phyloP scores from a whole-genome alignment of 257 asterid species.

The Salvia splendens region DNA sequence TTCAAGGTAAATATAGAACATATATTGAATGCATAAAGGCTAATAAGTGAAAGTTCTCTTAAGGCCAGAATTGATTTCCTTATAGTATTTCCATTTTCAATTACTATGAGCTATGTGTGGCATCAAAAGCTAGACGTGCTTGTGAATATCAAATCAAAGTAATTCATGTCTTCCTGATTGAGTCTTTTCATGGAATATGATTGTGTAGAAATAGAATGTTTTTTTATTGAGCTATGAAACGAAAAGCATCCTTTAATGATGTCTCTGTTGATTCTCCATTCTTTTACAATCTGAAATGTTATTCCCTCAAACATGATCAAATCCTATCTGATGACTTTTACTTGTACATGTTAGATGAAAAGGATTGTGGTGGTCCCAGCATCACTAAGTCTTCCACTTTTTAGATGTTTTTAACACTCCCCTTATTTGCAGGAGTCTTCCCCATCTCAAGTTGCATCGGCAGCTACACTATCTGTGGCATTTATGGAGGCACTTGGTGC shows the following conservation, averaged over 20 bases:
- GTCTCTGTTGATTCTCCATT: background rate
- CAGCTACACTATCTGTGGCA: constrained; percentile 93
- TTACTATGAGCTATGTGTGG: background rate
- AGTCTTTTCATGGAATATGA: too few relatives aligned
- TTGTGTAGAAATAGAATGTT: background rate
- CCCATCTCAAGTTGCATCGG: constrained; percentile 93
- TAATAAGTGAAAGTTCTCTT: background rate
- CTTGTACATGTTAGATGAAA: background rate
- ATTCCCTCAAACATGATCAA: background rate
- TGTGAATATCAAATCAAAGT: background rate
- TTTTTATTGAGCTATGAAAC: background rate
- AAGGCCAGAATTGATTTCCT: background rate
- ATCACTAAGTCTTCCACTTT: constrained; percentile 1
- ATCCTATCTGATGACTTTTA: background rate
- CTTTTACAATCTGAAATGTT: background rate
- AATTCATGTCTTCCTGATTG: background rate
- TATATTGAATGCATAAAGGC: background rate
- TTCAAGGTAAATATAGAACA: constrained; percentile 60
- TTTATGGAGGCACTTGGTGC: constrained; percentile 90
- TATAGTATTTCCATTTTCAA: constrained; percentile 2
- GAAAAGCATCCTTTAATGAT: background rate
- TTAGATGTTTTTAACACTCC: constrained; percentile 2
- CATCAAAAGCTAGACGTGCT: constrained; percentile 18
- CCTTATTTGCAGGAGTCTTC: constrained; percentile 64
- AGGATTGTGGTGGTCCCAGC: background rate